Evolutionary conservation across 306 rosid genomes (phyloP), one percentile per base, ranked within the genome.

Genomic region (Quercus robur): DNA sequence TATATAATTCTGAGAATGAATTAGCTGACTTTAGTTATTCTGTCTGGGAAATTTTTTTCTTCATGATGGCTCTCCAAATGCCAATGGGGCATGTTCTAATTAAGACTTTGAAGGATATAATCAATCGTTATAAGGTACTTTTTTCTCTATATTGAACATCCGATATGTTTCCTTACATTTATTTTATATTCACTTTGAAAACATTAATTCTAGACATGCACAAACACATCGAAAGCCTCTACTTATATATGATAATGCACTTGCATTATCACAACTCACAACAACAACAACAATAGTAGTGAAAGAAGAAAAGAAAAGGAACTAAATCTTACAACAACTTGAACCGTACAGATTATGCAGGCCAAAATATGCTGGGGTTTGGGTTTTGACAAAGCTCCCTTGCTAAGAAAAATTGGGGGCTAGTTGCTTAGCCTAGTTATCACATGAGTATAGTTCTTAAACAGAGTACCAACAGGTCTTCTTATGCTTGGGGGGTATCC

Each of bases 21-120:
- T 79, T 86, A 35, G 75, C 73, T 28, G 73, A 77, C 75, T 83
- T 58, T 81, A 71, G 74, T 71, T 58, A 66, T 67, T 75, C 77
- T 82, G 41, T 74, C 87, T 90, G 98, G 94, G 79, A 82, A 91
- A 52, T 77, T 95, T 89, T 78, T 87, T 91, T 87, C 99, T 95
- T 78, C 99, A 96, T 30, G 98, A 96, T 51, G 99, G 97, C 76
- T 94, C 98, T 75, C 99, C 97, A 23, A 91, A 96, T 80, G 98
- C 99, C 84, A 96, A 96, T 77, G 79, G 98, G 98, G 64, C 98
- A 89, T 85, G 99, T 97, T 71, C 75, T 93, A 80, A 96, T 93
- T 84, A 96, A 90, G 91, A 90, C 88, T 87, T 86, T 96, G 83
- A 93, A 96, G 87, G 99, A 93, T 82, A 91, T 89, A 75, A 93